Base-by-base conservation (phyloP, 352 stramenopile genomes). In the Elongisporangium prolatum region DNA sequence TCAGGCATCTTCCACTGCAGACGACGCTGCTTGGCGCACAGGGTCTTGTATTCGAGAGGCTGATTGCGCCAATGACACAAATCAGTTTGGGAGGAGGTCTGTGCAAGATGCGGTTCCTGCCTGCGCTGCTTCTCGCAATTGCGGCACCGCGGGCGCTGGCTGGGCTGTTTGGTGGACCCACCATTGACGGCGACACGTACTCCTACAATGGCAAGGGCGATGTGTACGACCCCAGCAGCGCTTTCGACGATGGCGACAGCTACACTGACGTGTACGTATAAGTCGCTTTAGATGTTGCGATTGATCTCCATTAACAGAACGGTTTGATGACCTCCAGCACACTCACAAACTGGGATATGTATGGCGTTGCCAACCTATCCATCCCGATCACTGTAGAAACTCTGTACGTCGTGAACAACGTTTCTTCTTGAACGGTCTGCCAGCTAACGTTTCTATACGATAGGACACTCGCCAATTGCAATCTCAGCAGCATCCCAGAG, bases 321-420 rank as follows among this genome's bases (percentile, higher is more conserved):
- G 53, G 1, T 54, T 25, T 37, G 17, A 22, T 21, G 20, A 48
- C 21, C 1, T 28, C 9, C 48, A 89, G 79, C 18, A 80, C 67
- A 28, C 62, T 89, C 55, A 71, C 71, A n/a, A 84, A 89, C 68
- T 89, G 76, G 79, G 64, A 89, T 52, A 61, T 89, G 59, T 64
- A 69, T 44, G 64, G 52, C 13, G 38, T 77, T 4, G 52, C 40
- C 48, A 69, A 60, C 44, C 70, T 89, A 34, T 73, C 76, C 47
- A 63, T 89, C 5, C 79, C 79, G n/a, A 56, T 56, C 47, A 75
- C 74, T 8, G 68, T 86, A 25, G 68, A 76, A 54, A 74, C 63
- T 57, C 67, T 89, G 79, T 89, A 60, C 52, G 77, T 16, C 11
- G 16, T 14, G 18, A 37, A 40, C 38, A 7, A 48, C 47, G 6